Evolutionary conservation across 1,284 basidiomycete genomes (phyloP).

Genomic region (Tetrapyrgos nigripes): DNA sequence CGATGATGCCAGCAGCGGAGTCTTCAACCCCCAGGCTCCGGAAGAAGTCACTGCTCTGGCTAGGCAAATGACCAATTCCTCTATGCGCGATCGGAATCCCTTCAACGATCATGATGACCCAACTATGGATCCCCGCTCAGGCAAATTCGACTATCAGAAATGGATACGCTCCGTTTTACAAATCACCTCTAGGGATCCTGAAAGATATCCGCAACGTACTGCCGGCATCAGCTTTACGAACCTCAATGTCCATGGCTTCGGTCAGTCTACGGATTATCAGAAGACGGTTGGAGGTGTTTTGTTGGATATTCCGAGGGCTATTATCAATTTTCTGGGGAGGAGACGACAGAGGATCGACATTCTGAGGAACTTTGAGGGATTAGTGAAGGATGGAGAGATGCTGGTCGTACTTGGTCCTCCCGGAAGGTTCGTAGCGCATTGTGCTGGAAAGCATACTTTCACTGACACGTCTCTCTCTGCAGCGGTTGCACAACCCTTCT

Average conservation of each 20-base stretch:
- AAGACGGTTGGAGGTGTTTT: slow-evolving; percentile 50
- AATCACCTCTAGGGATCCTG: slow-evolving; percentile 32
- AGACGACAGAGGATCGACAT: slow-evolving; percentile 50
- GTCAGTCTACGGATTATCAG: slow-evolving; percentile 51
- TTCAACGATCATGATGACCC: slow-evolving; percentile 26
- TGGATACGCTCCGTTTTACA: slow-evolving; percentile 42
- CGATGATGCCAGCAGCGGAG: neutral
- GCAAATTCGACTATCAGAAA: slow-evolving; percentile 42
- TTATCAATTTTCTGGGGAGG: slow-evolving; percentile 38
- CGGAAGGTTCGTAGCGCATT: slow-evolving; percentile 30
- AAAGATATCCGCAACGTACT: slow-evolving; percentile 35
- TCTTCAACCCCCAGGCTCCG: neutral
- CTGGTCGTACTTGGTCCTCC: slow-evolving; percentile 60
- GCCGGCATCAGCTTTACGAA: slow-evolving; percentile 51
- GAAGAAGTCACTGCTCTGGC: slow-evolving; percentile 14
- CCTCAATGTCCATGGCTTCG: slow-evolving; percentile 49
- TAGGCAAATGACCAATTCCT: slow-evolving; percentile 13
- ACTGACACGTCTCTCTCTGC: neutral
- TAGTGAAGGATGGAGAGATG: slow-evolving; percentile 50
- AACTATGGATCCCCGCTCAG: slow-evolving; percentile 45
- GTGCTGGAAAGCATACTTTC: neutral
- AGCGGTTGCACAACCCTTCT: slow-evolving; percentile 61
- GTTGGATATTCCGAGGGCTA: slow-evolving; percentile 34
- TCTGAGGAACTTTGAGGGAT: slow-evolving; percentile 45
- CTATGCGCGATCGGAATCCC: slow-evolving; percentile 7